A percentile compares a stretch with the other conserved stretches of the same genome.
Conservation (phyloP, 2,329 filamentous ascomycete species). For the Penicillium sp. region DNA sequence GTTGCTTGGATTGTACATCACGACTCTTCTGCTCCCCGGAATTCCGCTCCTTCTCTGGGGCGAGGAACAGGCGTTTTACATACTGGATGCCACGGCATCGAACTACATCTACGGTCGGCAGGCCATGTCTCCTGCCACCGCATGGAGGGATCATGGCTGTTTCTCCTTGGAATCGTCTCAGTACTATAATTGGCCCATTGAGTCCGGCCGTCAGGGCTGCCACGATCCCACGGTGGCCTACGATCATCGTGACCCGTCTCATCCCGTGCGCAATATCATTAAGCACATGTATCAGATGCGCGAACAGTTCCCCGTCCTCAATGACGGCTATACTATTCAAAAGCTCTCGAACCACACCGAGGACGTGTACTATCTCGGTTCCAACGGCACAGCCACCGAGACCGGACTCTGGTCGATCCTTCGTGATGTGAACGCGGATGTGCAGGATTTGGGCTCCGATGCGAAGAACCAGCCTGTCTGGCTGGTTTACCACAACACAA, state of each 20-base stretch:
- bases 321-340: conserved; percentile 49
- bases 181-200: no score
- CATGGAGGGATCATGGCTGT: no score
- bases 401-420: conserved; percentile 54
- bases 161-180: no score
- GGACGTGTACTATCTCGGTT: conserved; percentile 46
- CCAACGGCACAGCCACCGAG: conserved; percentile 46
- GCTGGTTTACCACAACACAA: conserved; percentile 34
- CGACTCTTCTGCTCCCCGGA: no score
- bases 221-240: conserved; percentile 47
- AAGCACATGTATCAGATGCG: conserved; percentile 56
- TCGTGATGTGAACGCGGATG: conserved; percentile 40
- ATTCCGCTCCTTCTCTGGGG: no score
- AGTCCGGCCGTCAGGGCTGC: no score
- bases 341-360: conserved; percentile 50
- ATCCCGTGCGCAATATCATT: conserved; percentile 52
- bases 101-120: no score
- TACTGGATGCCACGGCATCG: no score
- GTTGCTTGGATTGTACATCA: no score
- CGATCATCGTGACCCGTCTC: conserved; percentile 55
- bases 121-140: no score
- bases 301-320: conserved; percentile 49
- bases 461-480: conserved; percentile 39
- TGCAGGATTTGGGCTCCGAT: conserved; percentile 43
- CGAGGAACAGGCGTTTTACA: no score